Base-by-base conservation (phyloP, 2,329 filamentous ascomycete genomes). In the Phoma sp. region DNA sequence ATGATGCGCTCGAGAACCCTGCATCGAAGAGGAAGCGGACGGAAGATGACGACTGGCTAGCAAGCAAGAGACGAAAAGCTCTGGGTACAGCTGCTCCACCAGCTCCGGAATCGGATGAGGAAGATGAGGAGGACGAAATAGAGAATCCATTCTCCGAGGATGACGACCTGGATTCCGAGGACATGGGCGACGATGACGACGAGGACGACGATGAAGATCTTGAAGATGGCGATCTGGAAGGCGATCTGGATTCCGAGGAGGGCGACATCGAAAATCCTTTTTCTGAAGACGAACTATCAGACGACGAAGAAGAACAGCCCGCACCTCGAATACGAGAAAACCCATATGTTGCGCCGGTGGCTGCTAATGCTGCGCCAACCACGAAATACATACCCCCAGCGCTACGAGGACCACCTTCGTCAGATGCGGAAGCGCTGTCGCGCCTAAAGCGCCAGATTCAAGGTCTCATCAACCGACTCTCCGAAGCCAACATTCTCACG, bases 311-410 rank as follows among this genome's bases (percentile, higher is more conserved):
- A 7, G 33, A 43, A 37, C 50, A 40, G 40, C 55, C 62, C 18
- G 59, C 72, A 72, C 65, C 69, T 30, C 68, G 79, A 56, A 74
- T 81, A 52, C 83, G 86, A 56, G 93, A 98, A 73, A 97, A 98
- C 62, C 93, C 93, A 4, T 98, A 96, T 64, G 81, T 93, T 43
- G 89, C 93, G 3, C 93, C 93, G 7, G 76, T 81, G 7, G 60
- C 76, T 21, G 68, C 73, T 1, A 78, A 77, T 17, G 67, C 78
- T 42, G 56, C 62, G 33, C 71, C 79, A 15, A 79, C 81, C 5
- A 49, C 51, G 7, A 96, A 96, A 83, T 99, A 99, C 66, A 83
- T 97, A 3, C 93, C 95, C 1, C 95, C 93, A 2, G 96, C 93
- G 1, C 78, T 95, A 47, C 85, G 92, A 39, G 87, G 83, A 62